Percentiles rank a stretch among this genome's conserved stretches.
phyloP scores from a whole-genome alignment of 495 filamentous ascomycete genomes.

The Hyaloscypha finlandica region DNA sequence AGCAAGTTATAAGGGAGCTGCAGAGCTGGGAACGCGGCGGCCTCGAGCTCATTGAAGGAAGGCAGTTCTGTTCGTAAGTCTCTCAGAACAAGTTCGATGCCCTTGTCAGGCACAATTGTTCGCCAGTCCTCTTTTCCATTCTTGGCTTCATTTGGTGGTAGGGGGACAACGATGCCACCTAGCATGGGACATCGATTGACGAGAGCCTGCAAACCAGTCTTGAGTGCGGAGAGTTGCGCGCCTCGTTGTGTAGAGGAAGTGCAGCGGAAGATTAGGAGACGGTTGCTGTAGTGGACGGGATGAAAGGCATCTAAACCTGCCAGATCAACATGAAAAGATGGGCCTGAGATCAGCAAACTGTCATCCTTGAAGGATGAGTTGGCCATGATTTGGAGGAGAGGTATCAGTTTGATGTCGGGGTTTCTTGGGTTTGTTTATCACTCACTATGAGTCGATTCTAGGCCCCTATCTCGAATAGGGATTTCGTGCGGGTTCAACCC shows the following conservation, averaged over 20 bases:
- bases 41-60: conserved; percentile 15
- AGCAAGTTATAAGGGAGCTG: conserved; percentile 15
- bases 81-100: conserved; percentile 19
- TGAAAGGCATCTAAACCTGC: conserved; percentile 14
- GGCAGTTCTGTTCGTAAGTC: conserved; percentile 7
- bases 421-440: too few relatives aligned
- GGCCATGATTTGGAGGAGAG: conserved; percentile 5
- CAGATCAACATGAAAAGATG: conserved; percentile 22
- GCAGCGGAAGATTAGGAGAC: conserved; percentile 18
- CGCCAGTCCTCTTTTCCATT: conserved; percentile 13
- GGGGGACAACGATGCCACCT: conserved; percentile 14
- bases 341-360: conserved; percentile 15
- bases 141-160: neutral
- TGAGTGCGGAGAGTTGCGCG: conserved; percentile 15
- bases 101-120: conserved; percentile 12
- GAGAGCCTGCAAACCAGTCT: conserved; percentile 14
- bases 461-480: neutral
- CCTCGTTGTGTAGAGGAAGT: conserved; percentile 13
- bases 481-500: too few relatives aligned
- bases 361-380: conserved; percentile 8
- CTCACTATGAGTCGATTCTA: neutral
- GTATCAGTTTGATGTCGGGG: neutral
- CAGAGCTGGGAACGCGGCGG: conserved; percentile 7
- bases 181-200: conserved; percentile 16
- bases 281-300: conserved; percentile 20